Evolutionary conservation across 2,329 filamentous ascomycete species (phyloP), one percentile per base, ranked within the genome.

Genomic region (Zasmidium angulare): DNA sequence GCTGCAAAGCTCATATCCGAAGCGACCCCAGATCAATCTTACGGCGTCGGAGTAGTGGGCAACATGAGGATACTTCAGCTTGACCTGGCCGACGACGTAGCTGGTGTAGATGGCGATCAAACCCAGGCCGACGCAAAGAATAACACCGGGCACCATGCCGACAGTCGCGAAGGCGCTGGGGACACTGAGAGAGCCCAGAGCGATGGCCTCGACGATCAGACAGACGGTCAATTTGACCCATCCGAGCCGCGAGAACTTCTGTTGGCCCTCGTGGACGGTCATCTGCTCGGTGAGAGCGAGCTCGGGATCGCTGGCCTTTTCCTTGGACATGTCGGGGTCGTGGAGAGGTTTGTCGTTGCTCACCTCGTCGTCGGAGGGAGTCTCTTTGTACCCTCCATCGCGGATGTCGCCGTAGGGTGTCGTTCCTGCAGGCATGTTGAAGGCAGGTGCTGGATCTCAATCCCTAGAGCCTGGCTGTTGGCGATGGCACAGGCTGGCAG

Each of bases 81-180:
- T 85, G 74, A 87, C 86, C 66, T 86, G 82, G 6, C 84, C 84
- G 50, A 87, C 80, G 3, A 86, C 78, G 67, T 82, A 85, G 56
- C 83, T 83, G 2, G 84, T 86, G 69, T 87, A 88, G 49, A 82
- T 85, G 14, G 86, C 80, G 14, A 87, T 69, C 19, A 84, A 54
- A 22, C 85, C 85, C 2, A 88, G 74, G 11, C 76, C 72, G 53
- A 85, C 61, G 49, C 84, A 79, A 36, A 86, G 72, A 55, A 87
- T 78, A 7, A 86, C 72, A 31, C 83, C 82, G 11, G 82, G 81
- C 14, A 84, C 75, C 62, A 86, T 75, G 12, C 84, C 84, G 48
- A 86, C 69, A 2, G 76, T 76, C 2, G 83, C 82, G 24, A 86
- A 78, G 1, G 81, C 81, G 55, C 78, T 78, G 1, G 84, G 84